Percentiles rank a stretch among this genome's conserved stretches.
These are phyloP conservation scores for Dactylellina drechsleri DNA, from an alignment of 2,329 filamentous ascomycete species.

Conservation along the genomic window DNA sequence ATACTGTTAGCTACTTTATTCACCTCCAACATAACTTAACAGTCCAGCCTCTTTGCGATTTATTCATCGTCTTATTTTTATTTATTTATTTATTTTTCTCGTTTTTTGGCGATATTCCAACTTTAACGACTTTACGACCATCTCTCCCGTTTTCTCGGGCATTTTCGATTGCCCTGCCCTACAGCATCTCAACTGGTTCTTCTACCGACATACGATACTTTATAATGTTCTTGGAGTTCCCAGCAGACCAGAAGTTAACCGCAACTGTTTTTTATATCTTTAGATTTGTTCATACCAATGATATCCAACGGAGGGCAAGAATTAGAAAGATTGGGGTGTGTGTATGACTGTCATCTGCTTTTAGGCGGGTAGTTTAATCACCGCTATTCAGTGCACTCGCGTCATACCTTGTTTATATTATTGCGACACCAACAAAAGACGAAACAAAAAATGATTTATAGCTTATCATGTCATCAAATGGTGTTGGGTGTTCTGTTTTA, in stretches of 20 bases:
- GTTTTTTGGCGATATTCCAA: neutral
- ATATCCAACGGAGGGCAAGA: constrained; percentile 28
- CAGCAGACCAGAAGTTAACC: neutral
- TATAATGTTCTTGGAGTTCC: neutral
- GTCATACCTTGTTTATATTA: constrained; percentile 36
- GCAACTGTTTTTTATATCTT: constrained; percentile 13
- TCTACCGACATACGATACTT: neutral
- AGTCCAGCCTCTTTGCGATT: too few relatives aligned
- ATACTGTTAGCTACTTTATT: too few relatives aligned
- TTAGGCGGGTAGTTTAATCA: neutral
- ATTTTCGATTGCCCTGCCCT: neutral
- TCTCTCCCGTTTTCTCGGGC: neutral
- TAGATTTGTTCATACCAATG: constrained; percentile 42
- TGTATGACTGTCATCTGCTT: neutral
- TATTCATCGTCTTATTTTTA: neutral
- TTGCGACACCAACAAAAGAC: constrained; percentile 35
- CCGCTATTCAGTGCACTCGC: constrained; percentile 2
- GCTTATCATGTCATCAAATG: constrained; percentile 43
- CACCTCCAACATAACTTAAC: too few relatives aligned
- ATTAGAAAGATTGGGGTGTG: neutral
- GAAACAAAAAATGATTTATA: constrained; percentile 37
- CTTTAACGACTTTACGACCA: neutral
- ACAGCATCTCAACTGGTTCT: constrained; percentile 13
- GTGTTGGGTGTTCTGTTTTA: constrained; percentile 48
- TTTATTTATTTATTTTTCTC: neutral